Evolutionary conservation across 768 basidiomycete genomes (phyloP).

Genomic region (Flagelloscypha sp.): DNA sequence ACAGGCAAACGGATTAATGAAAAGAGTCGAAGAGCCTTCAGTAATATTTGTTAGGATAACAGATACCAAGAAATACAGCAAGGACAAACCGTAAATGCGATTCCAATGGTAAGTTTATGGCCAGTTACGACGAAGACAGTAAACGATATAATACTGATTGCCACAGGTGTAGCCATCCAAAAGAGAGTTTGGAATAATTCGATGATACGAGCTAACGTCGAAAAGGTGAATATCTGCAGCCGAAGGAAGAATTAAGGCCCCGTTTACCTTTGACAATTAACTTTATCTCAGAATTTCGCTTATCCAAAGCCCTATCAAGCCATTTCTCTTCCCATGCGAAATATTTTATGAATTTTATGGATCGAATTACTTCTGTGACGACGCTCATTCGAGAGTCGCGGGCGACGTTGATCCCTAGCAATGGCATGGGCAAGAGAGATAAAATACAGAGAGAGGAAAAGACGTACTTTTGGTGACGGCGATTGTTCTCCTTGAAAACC

Average conservation of each 20-base stretch:
- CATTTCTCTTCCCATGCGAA: conserved; percentile 48
- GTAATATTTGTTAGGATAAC: neutral
- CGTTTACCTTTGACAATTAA: conserved; percentile 42
- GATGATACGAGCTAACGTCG: conserved; percentile 30
- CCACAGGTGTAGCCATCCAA: conserved; percentile 41
- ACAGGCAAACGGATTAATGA: conserved; percentile 62
- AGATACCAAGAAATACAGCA: neutral
- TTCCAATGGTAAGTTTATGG: conserved; percentile 40
- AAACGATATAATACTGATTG: conserved; percentile 43
- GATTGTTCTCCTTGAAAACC: conserved; percentile 31
- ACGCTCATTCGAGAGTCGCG: conserved; percentile 45
- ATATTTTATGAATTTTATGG: conserved; percentile 43
- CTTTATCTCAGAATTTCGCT: conserved; percentile 40
- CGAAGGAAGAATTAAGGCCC: too few species aligned
- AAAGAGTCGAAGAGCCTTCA: conserved; percentile 41
- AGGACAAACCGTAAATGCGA: conserved; percentile 42
- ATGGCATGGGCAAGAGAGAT: too few species aligned
- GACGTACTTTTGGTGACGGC: conserved; percentile 26
- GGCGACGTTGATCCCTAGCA: too few species aligned
- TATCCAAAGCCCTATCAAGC: conserved; percentile 38
- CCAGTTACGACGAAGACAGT: conserved; percentile 35
- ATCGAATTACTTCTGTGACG: conserved; percentile 43
- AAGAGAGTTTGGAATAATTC: conserved; percentile 34
- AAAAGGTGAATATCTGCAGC: too few species aligned
- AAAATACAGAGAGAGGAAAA: too few species aligned